Evolutionary conservation across 2,329 filamentous ascomycete species (phyloP).

Genomic region (Ploettnerulaceae sp.): DNA sequence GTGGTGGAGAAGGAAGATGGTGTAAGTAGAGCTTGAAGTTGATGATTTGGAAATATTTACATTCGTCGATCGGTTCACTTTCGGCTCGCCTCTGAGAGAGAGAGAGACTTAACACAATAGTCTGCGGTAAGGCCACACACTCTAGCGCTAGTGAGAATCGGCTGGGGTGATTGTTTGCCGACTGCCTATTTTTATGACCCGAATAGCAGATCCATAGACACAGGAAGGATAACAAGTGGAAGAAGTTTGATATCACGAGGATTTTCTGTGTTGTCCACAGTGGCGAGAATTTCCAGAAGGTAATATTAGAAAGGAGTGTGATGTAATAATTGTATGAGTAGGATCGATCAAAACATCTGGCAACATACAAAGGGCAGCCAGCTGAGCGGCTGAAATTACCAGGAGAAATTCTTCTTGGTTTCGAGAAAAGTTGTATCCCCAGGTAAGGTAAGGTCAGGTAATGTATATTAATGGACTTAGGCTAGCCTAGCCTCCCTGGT

Average conservation of each 20-base stretch:
- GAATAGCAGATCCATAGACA: background rate
- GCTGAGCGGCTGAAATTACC: too few species aligned
- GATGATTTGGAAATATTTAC: conserved; percentile 4
- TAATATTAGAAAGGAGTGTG: too few species aligned
- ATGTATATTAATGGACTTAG: too few species aligned
- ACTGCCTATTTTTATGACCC: background rate
- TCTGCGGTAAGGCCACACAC: background rate
- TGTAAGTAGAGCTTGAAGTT: background rate
- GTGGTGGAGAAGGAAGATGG: background rate
- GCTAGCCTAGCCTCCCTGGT: too few species aligned
- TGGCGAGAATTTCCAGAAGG: background rate
- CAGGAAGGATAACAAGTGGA: background rate
- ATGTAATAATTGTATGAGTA: too few species aligned
- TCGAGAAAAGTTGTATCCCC: too few species aligned
- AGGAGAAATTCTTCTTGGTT: too few species aligned
- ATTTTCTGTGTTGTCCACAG: background rate
- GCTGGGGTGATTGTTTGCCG: too few species aligned
- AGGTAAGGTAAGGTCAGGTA: too few species aligned
- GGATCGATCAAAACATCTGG: too few species aligned
- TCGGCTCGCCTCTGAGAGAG: background rate
- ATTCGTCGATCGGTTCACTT: background rate
- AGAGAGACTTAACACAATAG: background rate
- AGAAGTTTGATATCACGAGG: conserved; percentile 1
- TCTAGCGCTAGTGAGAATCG: background rate
- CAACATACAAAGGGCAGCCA: too few species aligned